Conservation (phyloP, 2,329 filamentous ascomycete genomes). For the Aureobasidium sp. region DNA sequence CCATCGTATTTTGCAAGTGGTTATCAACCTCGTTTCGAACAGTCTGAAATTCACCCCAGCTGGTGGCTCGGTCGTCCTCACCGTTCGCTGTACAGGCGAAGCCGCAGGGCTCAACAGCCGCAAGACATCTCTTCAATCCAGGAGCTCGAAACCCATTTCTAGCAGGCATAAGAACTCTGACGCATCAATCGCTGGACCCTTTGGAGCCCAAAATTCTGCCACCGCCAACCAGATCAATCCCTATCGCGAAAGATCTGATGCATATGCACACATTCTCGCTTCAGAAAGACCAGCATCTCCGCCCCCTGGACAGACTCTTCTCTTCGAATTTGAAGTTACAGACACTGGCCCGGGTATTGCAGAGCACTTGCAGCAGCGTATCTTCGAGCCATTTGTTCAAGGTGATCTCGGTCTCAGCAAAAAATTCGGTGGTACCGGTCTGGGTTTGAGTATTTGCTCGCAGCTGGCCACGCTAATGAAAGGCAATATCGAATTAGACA, state of each 20-base stretch:
- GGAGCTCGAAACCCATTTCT: constrained; percentile 23
- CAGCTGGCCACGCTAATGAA: constrained; percentile 79
- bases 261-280: constrained; percentile 28
- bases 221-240: constrained; percentile 39
- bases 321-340: constrained; percentile 81
- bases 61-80: constrained; percentile 64
- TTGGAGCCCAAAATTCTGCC: constrained; percentile 18
- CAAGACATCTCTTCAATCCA: constrained; percentile 33
- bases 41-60: constrained; percentile 81
- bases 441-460: constrained; percentile 81
- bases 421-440: constrained; percentile 79
- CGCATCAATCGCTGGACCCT: constrained; percentile 6
- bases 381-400: constrained; percentile 92
- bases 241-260: constrained; percentile 29
- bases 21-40: constrained; percentile 89
- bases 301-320: constrained; percentile 56
- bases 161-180: constrained; percentile 14
- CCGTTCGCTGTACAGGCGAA: constrained; percentile 65
- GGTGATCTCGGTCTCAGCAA: constrained; percentile 84
- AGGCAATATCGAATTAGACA: constrained; percentile 63
- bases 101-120: constrained; percentile 36
- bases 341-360: constrained; percentile 85
- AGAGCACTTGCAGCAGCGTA: constrained; percentile 63
- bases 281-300: constrained; percentile 30
- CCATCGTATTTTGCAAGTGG: constrained; percentile 81